Percentiles rank a stretch among this genome's conserved stretches.
phyloP scores from a whole-genome alignment of 2,329 filamentous ascomycete species.

The Fusarium sp. region DNA sequence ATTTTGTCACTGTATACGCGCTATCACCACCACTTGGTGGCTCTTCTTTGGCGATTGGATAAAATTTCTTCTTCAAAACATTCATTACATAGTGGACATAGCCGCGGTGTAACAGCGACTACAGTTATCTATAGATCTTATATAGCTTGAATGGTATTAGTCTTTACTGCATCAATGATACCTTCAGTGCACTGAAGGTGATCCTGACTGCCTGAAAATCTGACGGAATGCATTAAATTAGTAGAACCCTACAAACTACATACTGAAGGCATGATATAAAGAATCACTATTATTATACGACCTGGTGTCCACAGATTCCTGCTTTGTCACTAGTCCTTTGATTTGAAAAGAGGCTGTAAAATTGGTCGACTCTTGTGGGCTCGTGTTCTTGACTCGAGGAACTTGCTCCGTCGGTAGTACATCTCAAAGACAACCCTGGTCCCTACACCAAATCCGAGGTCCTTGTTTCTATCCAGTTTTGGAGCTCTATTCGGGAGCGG shows the following conservation, averaged over 20 bases:
- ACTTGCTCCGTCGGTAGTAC: neutral
- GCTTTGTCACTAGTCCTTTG: neutral
- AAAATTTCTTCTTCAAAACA: constrained; percentile 28
- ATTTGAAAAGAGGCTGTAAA: no score
- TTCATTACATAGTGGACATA: constrained; percentile 32
- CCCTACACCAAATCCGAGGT: neutral
- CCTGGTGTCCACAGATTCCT: neutral
- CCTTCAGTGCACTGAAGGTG: rapidly evolving
- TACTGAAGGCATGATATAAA: neutral
- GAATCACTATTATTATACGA: no score
- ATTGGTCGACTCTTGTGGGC: neutral
- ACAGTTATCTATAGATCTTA: constrained; percentile 16
- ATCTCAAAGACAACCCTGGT: neutral
- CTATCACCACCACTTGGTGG: neutral
- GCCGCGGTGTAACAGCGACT: constrained; percentile 11
- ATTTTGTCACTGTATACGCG: neutral
- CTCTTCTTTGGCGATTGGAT: neutral
- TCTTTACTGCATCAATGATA: neutral
- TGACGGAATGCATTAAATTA: no score
- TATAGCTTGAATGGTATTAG: neutral
- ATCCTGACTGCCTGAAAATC: neutral
- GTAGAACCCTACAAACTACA: neutral
- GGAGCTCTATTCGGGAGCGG: neutral
- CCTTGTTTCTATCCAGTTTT: neutral
- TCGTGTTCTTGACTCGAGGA: no score